phyloP scores from a whole-genome alignment of 2,329 filamentous ascomycete species.

The Chrysoporthe puriensis region DNA sequence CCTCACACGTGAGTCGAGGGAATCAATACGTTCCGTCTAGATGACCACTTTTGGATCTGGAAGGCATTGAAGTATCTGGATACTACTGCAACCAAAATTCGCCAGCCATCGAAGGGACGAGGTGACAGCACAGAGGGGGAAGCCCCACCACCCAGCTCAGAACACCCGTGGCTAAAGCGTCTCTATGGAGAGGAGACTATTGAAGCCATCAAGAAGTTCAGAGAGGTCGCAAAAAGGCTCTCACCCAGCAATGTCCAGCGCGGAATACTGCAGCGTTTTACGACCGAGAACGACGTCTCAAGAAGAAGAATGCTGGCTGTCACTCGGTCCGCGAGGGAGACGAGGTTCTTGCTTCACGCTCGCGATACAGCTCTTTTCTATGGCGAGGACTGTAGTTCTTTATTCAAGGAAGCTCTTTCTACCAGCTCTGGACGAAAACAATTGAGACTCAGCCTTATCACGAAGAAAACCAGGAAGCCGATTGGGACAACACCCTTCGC shows the following conservation, averaged over 20 bases:
- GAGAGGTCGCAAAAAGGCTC: background rate
- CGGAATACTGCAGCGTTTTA: slow-evolving; percentile 26
- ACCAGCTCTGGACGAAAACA: slow-evolving; percentile 26
- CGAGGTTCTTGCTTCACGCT: slow-evolving; percentile 29
- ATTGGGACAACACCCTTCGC: slow-evolving; percentile 29
- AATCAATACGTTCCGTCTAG: slow-evolving; percentile 25
- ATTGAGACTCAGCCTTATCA: slow-evolving; percentile 24
- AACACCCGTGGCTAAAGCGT: background rate
- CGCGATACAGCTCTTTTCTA: slow-evolving; percentile 30
- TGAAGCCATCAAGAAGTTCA: background rate
- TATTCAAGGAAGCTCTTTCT: background rate
- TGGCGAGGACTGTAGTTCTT: background rate
- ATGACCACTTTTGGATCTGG: slow-evolving; percentile 31
- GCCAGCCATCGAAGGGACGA: accelerated
- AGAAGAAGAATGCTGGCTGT: slow-evolving; percentile 29
- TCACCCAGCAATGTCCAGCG: slow-evolving; percentile 16
- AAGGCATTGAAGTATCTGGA: slow-evolving; percentile 26
- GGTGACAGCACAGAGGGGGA: background rate
- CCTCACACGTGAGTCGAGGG: slow-evolving; percentile 17
- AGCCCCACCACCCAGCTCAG: background rate
- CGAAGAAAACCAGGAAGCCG: slow-evolving; percentile 16
- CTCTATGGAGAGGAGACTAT: background rate
- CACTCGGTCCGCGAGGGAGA: slow-evolving; percentile 27
- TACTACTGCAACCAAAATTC: background rate
- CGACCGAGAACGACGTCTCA: slow-evolving; percentile 21